Base-by-base conservation (phyloP, 768 basidiomycete species). In the Boletus pseudo-olivaceus region DNA sequence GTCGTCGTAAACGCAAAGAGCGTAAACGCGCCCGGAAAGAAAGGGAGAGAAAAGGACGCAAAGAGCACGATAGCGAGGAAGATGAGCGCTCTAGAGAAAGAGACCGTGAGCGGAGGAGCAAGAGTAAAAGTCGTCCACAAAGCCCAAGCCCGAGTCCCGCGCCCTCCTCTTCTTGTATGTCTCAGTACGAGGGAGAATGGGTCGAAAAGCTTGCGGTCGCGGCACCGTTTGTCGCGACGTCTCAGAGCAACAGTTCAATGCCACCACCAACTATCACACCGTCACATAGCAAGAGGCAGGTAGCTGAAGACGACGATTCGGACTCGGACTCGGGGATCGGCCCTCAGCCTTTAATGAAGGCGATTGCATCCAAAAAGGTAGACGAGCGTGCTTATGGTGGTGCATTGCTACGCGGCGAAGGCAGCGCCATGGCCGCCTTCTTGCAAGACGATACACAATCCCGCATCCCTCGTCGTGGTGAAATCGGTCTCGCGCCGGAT, bases 381-480 rank as follows among this genome's bases (percentile, higher is more conserved):
- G 89, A 91, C 73, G 91, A 91, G 63, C 83, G 93, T 23, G 82
- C 88, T 42, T 99, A 93, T 67, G 93, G 93, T 57, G 83, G 94
- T 55, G 88, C 91, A 29, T 78, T 99, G 47, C 81, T 94, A 11
- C 90, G 90, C 5, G 97, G 97, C 49, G 97, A 99, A 79, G 97
- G 93, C 47, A 88, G 87, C 59, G 97, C 97, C 35, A 98, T 99
- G 94, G 97, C 97, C 2, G 92, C 93, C 40, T 99, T 89, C 81
- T 81, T 98, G 51, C 79, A 90, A 67, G 96, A 97, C 3, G 82
- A 86, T 58, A 83, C 87, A 14, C 82, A 89, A 49, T 61, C 78
- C 11, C 95, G 97, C 68, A 99, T 98, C 64, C 97, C 97, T 1
- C 92, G 97, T 59, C 91, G 97, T 79, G 97, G 97, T 73, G 97